Evolutionary conservation across 768 basidiomycete genomes (phyloP).

Genomic region (Fomitopsis serialis): DNA sequence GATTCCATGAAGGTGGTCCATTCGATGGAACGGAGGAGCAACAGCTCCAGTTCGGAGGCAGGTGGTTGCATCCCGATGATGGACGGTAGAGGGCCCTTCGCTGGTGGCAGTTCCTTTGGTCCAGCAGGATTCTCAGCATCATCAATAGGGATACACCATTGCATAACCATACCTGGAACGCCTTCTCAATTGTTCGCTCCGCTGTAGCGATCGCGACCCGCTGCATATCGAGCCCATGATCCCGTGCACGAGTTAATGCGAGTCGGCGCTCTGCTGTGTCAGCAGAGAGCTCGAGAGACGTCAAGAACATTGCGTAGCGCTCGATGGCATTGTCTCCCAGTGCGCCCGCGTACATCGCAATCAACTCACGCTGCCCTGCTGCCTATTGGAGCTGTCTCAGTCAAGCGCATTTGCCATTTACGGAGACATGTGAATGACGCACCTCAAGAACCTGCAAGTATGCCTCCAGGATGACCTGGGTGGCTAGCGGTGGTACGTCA

Average conservation of each 20-base stretch:
- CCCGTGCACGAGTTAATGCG: slow-evolving; percentile 70
- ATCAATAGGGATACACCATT: not conserved
- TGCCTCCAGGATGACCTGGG: slow-evolving; percentile 78
- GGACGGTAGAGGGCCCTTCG: slow-evolving; percentile 56
- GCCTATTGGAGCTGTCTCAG: slow-evolving; percentile 32
- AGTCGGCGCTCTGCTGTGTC: slow-evolving; percentile 59
- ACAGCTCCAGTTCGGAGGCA: slow-evolving; percentile 50
- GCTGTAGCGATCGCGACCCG: slow-evolving; percentile 79
- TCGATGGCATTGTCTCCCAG: slow-evolving; percentile 88
- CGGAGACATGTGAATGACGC: slow-evolving; percentile 11
- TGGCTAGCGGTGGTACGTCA: slow-evolving; percentile 64
- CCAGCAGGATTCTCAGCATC: slow-evolving; percentile 2
- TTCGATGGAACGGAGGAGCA: slow-evolving; percentile 83
- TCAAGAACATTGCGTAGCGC: slow-evolving; percentile 87
- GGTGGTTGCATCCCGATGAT: slow-evolving; percentile 52
- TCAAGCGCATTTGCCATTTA: not conserved
- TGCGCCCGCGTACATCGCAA: slow-evolving; percentile 91
- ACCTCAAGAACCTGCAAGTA: slow-evolving; percentile 89
- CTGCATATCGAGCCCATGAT: slow-evolving; percentile 80
- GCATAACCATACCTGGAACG: slow-evolving; percentile 47
- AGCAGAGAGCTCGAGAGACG: slow-evolving; percentile 61
- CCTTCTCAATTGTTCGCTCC: slow-evolving; percentile 66
- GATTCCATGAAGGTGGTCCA: slow-evolving; percentile 81
- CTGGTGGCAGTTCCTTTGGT: slow-evolving; percentile 42
- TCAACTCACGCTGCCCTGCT: slow-evolving; percentile 77